Evolutionary conservation across 2,329 filamentous ascomycete genomes (phyloP).

Genomic region (Phialemonium atrogriseum): DNA sequence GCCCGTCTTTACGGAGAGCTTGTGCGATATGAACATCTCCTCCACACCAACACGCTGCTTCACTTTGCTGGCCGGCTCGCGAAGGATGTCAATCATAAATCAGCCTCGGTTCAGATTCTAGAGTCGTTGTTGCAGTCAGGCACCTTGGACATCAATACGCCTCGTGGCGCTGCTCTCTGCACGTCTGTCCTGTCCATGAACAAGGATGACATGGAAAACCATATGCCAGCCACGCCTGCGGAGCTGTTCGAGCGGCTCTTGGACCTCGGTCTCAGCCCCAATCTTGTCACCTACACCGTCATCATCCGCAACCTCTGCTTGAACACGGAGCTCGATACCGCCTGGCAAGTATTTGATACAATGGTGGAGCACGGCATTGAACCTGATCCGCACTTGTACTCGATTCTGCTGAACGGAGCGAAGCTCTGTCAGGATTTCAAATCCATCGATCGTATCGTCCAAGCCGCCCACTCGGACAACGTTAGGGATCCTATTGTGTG

Average conservation of each 20-base stretch:
- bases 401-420: constrained; percentile 63
- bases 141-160: constrained; percentile 36
- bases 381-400: constrained; percentile 59
- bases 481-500: constrained; percentile 39
- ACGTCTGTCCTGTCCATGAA: constrained; percentile 45
- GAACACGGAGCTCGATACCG: constrained; percentile 52
- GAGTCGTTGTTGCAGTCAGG: constrained; percentile 22
- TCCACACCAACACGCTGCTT: constrained; percentile 35
- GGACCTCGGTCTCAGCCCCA: constrained; percentile 53
- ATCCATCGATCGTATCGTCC: constrained; percentile 46
- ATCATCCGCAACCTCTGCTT: constrained; percentile 64
- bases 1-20: constrained; percentile 30
- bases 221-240: constrained; percentile 38
- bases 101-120: constrained; percentile 34
- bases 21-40: constrained; percentile 13
- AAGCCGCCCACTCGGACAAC: constrained; percentile 38
- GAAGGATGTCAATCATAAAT: constrained; percentile 27
- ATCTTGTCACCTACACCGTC: constrained; percentile 55
- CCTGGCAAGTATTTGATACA: constrained; percentile 56
- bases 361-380: constrained; percentile 50
- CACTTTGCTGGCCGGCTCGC: constrained; percentile 41
- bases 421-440: constrained; percentile 47
- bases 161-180: constrained; percentile 43
- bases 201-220: constrained; percentile 23
- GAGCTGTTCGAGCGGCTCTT: constrained; percentile 48